Conservation (phyloP, 2,329 filamentous ascomycete genomes). For the Nemania diffusa region DNA sequence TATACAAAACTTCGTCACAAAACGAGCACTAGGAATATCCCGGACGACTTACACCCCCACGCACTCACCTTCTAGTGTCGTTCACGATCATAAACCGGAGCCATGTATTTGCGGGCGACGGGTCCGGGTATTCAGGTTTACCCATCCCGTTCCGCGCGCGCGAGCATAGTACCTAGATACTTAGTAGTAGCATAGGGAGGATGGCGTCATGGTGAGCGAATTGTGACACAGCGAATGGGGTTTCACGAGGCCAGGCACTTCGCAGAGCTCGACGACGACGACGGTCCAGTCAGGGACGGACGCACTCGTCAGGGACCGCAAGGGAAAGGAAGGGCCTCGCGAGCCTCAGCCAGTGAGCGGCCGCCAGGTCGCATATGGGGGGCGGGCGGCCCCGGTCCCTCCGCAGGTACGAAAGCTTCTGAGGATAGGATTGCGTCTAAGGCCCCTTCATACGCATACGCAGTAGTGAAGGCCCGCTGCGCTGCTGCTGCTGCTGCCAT, state of each 20-base stretch:
- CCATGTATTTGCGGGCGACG: conserved; percentile 1
- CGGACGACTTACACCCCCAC: conserved; percentile 16
- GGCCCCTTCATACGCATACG: neutral
- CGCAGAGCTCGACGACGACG: neutral
- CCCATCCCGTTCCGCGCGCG: conserved; percentile 12
- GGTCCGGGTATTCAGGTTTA: conserved; percentile 16
- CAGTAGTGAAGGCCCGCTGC: neutral
- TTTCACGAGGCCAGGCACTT: conserved; percentile 8
- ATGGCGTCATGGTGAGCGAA: conserved; percentile 32
- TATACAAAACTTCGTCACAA: neutral
- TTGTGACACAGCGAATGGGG: conserved; percentile 19
- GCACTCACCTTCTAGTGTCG: neutral
- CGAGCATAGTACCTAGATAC: too few relatives aligned
- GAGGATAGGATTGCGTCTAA: conserved; percentile 8
- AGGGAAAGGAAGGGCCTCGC: neutral
- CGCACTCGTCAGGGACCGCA: neutral
- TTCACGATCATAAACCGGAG: conserved; percentile 22
- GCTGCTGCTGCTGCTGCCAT: conserved; percentile 15
- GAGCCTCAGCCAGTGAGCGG: conserved; percentile 28
- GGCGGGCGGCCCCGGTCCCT: conserved; percentile 26
- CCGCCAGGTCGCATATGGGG: conserved; percentile 31
- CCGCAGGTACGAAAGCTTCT: conserved; percentile 32
- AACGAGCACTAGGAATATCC: neutral
- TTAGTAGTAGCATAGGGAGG: too few relatives aligned
- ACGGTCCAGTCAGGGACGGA: conserved; percentile 9